Evolutionary conservation across 1,284 basidiomycete species (phyloP).

Genomic region (Pseudozyma tsukubaensis): DNA sequence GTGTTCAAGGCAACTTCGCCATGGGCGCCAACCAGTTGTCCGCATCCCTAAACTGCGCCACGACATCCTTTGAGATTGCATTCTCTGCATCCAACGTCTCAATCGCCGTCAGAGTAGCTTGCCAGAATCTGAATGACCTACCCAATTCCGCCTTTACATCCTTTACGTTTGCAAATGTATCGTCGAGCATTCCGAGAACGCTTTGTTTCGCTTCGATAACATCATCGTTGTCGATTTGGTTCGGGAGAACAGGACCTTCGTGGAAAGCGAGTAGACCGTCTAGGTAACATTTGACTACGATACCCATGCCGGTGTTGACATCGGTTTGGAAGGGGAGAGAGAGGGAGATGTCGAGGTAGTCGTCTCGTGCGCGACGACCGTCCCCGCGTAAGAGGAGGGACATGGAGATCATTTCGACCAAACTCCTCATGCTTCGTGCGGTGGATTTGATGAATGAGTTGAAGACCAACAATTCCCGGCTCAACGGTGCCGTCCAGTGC

Average conservation of each 20-base stretch:
- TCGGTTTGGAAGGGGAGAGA: constrained; percentile 82
- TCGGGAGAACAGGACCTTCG: constrained; percentile 73
- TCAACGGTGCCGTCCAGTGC: constrained; percentile 82
- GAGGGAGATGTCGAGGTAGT: constrained; percentile 89
- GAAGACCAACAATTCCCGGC: constrained; percentile 95
- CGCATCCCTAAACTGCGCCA: constrained; percentile 92
- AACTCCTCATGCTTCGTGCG: constrained; percentile 85
- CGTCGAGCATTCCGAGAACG: constrained; percentile 90
- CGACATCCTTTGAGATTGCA: constrained; percentile 81
- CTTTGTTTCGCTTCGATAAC: constrained; percentile 85
- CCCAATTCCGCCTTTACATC: constrained; percentile 86
- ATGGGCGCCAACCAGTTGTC: constrained; percentile 85
- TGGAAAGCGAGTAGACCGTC: constrained; percentile 84
- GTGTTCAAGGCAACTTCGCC: constrained; percentile 26
- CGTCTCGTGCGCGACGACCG: constrained; percentile 85
- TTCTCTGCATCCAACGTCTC: constrained; percentile 77
- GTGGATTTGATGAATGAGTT: constrained; percentile 94
- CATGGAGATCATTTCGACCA: constrained; percentile 89
- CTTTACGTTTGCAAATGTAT: constrained; percentile 91
- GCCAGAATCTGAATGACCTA: constrained; percentile 97
- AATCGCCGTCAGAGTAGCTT: constrained; percentile 88
- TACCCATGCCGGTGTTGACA: constrained; percentile 96
- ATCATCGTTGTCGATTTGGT: constrained; percentile 76
- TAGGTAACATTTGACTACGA: constrained; percentile 87
- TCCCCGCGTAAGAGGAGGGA: constrained; percentile 92